Percentiles rank a stretch among this genome's conserved stretches.
phyloP scores from a whole-genome alignment of 768 basidiomycete species.

The Mycena epipterygia region DNA sequence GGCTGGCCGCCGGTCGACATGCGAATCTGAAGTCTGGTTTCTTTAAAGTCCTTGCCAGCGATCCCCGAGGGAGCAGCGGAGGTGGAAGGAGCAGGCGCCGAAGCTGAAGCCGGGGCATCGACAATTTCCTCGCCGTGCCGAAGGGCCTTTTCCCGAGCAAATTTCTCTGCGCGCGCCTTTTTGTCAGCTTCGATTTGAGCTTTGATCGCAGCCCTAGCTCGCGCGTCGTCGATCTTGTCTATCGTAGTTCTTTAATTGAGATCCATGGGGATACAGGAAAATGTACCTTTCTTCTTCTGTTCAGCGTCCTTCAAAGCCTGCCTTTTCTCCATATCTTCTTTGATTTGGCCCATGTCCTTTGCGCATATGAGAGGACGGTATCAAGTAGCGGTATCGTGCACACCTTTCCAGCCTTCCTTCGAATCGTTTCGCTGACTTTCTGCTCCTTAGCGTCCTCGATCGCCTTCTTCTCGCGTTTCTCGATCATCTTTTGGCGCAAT shows the following conservation, averaged over 20 bases:
- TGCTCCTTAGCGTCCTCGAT: conserved; percentile 80
- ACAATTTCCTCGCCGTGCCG: conserved; percentile 78
- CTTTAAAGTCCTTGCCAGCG: conserved; percentile 83
- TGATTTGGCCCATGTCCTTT: conserved; percentile 79
- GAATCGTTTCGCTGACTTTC: conserved; percentile 81
- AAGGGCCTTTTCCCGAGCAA: conserved; percentile 91
- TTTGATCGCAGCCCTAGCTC: conserved; percentile 88
- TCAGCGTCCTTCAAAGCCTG: conserved; percentile 89
- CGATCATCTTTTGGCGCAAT: conserved; percentile 82
- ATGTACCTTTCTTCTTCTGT: conserved; percentile 80
- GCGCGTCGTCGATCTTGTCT: conserved; percentile 94
- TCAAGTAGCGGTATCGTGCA: conserved; percentile 21
- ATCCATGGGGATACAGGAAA: not conserved
- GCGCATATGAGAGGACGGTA: not conserved
- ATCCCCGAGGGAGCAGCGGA: conserved; percentile 55
- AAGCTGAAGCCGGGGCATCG: conserved; percentile 48
- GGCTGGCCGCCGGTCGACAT: conserved; percentile 86
- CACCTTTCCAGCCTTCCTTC: conserved; percentile 89
- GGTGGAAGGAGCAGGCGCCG: conserved; percentile 49
- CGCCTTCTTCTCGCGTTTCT: conserved; percentile 82
- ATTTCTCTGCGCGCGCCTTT: conserved; percentile 86
- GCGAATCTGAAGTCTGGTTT: conserved; percentile 92
- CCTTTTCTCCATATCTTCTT: conserved; percentile 83
- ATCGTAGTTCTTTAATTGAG: not conserved
- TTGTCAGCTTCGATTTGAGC: conserved; percentile 97